Percentiles rank a stretch among this genome's conserved stretches.
Evolutionary conservation across 2,329 filamentous ascomycete genomes (phyloP).

Genomic region (Bertia moriformis): DNA sequence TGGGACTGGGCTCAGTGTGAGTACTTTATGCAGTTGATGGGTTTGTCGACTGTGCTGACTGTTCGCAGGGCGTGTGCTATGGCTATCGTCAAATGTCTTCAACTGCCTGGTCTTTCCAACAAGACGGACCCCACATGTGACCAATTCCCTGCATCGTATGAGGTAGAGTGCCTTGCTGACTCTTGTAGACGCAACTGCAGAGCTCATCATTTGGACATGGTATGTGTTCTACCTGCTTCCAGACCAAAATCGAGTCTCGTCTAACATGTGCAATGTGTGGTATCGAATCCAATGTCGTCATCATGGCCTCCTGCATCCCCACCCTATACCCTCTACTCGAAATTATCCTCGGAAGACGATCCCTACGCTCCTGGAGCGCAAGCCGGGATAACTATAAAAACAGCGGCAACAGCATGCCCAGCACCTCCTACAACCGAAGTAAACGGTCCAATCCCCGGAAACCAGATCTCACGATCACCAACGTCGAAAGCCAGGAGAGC

Average conservation of each 20-base stretch:
- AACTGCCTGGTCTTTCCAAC: neutral
- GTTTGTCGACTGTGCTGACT: too few relatives aligned
- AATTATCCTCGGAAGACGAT: neutral
- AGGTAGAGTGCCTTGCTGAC: neutral
- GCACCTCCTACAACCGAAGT: neutral
- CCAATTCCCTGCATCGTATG: too few relatives aligned
- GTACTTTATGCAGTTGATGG: neutral
- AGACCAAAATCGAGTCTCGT: constrained; percentile 1
- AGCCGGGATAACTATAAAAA: neutral
- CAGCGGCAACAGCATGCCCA: neutral
- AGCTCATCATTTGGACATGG: constrained; percentile 29
- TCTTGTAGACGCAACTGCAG: constrained; percentile 16
- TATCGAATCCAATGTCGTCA: constrained; percentile 16
- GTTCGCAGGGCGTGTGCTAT: neutral
- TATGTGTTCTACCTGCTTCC: constrained; percentile 7
- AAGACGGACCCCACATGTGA: neutral
- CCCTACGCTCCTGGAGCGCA: neutral
- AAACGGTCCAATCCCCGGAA: neutral
- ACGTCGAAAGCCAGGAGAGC: neutral
- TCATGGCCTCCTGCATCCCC: constrained; percentile 19
- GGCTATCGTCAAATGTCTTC: neutral
- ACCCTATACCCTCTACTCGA: constrained; percentile 14
- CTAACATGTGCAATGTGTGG: constrained; percentile 5
- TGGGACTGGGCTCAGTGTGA: neutral
- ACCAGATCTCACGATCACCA: neutral